Base-by-base conservation (phyloP, 805 yeast genomes). In the Dipodascus albidus region DNA sequence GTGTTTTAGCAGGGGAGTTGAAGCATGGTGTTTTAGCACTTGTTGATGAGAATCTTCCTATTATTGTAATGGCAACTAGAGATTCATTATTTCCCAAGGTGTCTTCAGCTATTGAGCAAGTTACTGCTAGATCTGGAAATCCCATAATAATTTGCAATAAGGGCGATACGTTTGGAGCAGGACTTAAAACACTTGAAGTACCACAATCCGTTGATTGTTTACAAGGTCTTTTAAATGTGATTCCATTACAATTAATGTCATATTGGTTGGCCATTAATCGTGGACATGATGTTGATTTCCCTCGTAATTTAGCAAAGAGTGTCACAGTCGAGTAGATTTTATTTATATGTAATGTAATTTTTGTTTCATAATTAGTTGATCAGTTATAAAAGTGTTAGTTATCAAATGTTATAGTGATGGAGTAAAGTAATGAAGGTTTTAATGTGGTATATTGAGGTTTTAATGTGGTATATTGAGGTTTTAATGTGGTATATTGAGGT, bases 1-100 rank as follows among this genome's bases (percentile, higher is more conserved):
- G 99, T 75, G 96, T 93, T 52, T 81, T 93, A 60, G 99, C 99
- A 21, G 99, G 99, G 70, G 99, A 93, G 73, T 81, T 93, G 72
- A 93, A 93, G 71, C 99, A 93, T 68, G 99, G 99, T 73, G 96
- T 88, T 31, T 79, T 93, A 64, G 99, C 99, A 4, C 78, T 93
- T 56, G 97, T 93, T 56, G 99, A 93, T 71, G 95, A 86, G 62
- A 77, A 84, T 58, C 75, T 93, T 67, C 99, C 99, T 56, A 87
- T 93, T 61, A 85, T 93, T 70, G 96, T 95, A 2, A 82, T 93
- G 68, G 98, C 97, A 52, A 91, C 99, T 3, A 81, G 95, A 67
- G 99, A 93, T 72, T 86, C 96, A 15, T 79, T 93, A 62, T 89
- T 91, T 78, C 96, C 98, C 57, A 90, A 91, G 74, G 95, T 87